Base-by-base conservation (phyloP, 805 yeast genomes). In the Saturnispora hagleri region DNA sequence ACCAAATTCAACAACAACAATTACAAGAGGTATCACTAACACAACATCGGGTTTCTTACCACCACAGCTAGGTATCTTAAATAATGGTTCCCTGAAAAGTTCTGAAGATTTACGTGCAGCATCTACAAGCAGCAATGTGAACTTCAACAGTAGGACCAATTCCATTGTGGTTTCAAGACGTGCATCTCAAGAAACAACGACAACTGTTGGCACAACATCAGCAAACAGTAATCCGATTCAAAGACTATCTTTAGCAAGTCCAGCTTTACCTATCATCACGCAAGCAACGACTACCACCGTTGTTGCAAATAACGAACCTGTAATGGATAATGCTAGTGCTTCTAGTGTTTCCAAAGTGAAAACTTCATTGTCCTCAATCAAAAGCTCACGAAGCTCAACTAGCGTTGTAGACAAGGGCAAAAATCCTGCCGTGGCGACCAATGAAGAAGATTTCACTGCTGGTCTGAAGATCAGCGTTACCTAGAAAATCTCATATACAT, bases 251-350 rank as follows among this genome's bases (percentile, higher is more conserved):
- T 49, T 65, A 8, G 68, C 69, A 1, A 57, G 67, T 1, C 69
- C 70, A 13, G 71, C 71, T 1, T 52, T 67, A 31, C 71, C 71
- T 13, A 66, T 67, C 6, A 66, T 67, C 2, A 67, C 71, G 2
- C 68, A 64, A 42, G 68, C 71, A 15, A 67, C 71, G 1, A 67
- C 71, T 2, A 66, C 69, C 0, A 58, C 63, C 1, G 35, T 22
- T 17, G 35, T 40, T 2, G 41, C 50, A 13, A 44, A 43, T 20
- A 44, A 44, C 20, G 48, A 28, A 12, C 24, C 48, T 3, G 18
- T 13, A 36, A 17, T 52, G 4, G 36, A 38, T 20, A 49, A 54
- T 0, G 15, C 36, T 15, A 46, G 50, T 28, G 33, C 22, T 33
- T n/a, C 36, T 13, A 36, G 24, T 12, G 31, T 18, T 18, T 20